A percentile compares a stretch with the other conserved stretches of the same genome.
phyloP scores from a whole-genome alignment of 169 alveolate species.

The Plasmodium knowlesi region DNA sequence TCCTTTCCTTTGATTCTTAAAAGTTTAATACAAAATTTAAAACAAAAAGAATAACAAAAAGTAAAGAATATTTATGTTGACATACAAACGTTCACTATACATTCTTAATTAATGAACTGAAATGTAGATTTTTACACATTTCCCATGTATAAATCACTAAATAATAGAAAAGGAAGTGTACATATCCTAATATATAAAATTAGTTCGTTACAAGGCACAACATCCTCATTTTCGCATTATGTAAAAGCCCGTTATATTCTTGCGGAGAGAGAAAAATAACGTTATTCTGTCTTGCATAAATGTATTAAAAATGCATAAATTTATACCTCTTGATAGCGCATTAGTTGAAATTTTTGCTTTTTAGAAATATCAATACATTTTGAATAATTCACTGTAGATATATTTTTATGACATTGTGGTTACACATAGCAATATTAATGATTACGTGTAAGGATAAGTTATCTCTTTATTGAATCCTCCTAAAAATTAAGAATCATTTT shows the following conservation, averaged over 20 bases:
- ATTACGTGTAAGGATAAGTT: background rate
- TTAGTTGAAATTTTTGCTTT: background rate
- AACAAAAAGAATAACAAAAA: background rate
- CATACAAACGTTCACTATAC: background rate
- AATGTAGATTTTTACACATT: background rate
- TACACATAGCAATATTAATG: slow-evolving; percentile 1
- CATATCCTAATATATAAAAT: background rate
- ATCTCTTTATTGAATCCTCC: background rate
- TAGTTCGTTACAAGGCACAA: background rate
- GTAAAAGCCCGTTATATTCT: background rate
- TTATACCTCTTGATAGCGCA: background rate
- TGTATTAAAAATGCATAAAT: background rate
- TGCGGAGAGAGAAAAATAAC: background rate
- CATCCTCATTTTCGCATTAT: background rate
- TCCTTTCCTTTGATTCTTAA: background rate
- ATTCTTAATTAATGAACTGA: background rate
- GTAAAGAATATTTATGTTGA: background rate
- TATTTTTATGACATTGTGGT: background rate
- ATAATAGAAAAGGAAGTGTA: background rate
- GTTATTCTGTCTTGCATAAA: background rate
- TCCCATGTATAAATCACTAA: background rate
- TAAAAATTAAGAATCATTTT: background rate
- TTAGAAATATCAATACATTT: background rate
- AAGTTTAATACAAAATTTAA: background rate
- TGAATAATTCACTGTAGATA: background rate